Evolutionary conservation across 2,329 filamentous ascomycete species (phyloP).

Genomic region (Dactylella cylindrospora): DNA sequence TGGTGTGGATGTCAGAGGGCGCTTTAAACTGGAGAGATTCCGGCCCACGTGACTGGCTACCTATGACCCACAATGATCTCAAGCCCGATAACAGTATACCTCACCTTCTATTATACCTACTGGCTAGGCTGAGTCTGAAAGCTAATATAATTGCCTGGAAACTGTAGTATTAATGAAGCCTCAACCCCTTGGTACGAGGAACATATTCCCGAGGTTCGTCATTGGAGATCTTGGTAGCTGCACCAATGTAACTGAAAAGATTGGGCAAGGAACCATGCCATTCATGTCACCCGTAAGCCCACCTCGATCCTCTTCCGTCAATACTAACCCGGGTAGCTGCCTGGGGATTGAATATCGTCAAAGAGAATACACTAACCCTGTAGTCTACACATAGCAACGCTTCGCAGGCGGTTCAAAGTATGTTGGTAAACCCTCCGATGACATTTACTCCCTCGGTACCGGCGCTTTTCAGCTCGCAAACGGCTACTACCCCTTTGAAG

Average conservation of each 20-base stretch:
- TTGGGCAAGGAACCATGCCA: background rate
- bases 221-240: slow-evolving; percentile 24
- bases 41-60: background rate
- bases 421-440: slow-evolving; percentile 10
- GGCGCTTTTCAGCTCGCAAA: slow-evolving; percentile 14
- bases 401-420: too few relatives aligned
- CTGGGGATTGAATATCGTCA: background rate
- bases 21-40: background rate
- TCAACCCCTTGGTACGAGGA: background rate
- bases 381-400: slow-evolving; percentile 1
- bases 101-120: too few relatives aligned
- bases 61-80: slow-evolving; percentile 26
- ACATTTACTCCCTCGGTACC: slow-evolving; percentile 15
- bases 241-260: background rate
- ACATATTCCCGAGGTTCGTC: slow-evolving; percentile 30
- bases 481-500: slow-evolving; percentile 8
- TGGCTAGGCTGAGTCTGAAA: too few relatives aligned
- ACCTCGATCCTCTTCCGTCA: background rate
- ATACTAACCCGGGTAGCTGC: background rate
- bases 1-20: slow-evolving; percentile 7
- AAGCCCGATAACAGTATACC: slow-evolving; percentile 29
- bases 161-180: slow-evolving; percentile 36
- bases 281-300: slow-evolving; percentile 27
- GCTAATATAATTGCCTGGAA: background rate
- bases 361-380: background rate